These are phyloP conservation scores for Aspergillus incahuasiensis DNA, from an alignment of 495 filamentous ascomycete species.

Conservation along the genomic window DNA sequence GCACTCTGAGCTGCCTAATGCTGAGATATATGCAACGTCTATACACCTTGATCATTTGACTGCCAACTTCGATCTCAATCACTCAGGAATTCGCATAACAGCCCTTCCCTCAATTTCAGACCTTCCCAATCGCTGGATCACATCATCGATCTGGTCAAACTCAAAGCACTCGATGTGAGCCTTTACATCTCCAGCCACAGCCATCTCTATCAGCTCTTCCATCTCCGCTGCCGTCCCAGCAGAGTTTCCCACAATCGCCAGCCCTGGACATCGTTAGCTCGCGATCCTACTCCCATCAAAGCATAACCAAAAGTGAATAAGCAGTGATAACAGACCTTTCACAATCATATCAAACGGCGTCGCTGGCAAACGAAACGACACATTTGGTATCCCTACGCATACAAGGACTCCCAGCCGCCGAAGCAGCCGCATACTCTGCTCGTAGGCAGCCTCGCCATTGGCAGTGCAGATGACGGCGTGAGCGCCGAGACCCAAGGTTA, in stretches of 20 bases:
- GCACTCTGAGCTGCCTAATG: too few species aligned
- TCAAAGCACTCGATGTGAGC: slow-evolving; percentile 39
- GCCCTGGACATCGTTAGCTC: slow-evolving; percentile 19
- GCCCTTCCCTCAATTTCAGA: slow-evolving; percentile 41
- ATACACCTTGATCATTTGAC: too few species aligned
- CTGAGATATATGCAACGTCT: too few species aligned
- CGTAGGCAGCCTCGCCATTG: slow-evolving; percentile 36
- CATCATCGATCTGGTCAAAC: slow-evolving; percentile 37
- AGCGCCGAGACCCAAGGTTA: slow-evolving; percentile 35
- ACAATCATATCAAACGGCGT: slow-evolving; percentile 45
- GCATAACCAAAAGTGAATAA: background rate
- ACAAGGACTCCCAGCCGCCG: slow-evolving; percentile 39
- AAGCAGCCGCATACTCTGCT: slow-evolving; percentile 36
- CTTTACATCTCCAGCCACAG: slow-evolving; percentile 34
- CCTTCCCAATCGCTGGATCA: slow-evolving; percentile 34
- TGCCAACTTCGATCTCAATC: background rate
- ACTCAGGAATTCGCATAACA: slow-evolving; percentile 38
- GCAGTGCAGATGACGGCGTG: slow-evolving; percentile 45
- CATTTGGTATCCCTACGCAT: slow-evolving; percentile 41
- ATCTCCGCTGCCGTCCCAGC: slow-evolving; percentile 38
- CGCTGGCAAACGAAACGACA: slow-evolving; percentile 33
- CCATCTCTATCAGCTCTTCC: slow-evolving; percentile 38
- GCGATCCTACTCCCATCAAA: background rate
- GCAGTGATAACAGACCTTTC: slow-evolving; percentile 20
- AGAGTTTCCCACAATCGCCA: slow-evolving; percentile 40